Percentiles rank a stretch among this genome's conserved stretches.
phyloP scores from a whole-genome alignment of 768 basidiomycete species.

The Tephrocybe rancida region DNA sequence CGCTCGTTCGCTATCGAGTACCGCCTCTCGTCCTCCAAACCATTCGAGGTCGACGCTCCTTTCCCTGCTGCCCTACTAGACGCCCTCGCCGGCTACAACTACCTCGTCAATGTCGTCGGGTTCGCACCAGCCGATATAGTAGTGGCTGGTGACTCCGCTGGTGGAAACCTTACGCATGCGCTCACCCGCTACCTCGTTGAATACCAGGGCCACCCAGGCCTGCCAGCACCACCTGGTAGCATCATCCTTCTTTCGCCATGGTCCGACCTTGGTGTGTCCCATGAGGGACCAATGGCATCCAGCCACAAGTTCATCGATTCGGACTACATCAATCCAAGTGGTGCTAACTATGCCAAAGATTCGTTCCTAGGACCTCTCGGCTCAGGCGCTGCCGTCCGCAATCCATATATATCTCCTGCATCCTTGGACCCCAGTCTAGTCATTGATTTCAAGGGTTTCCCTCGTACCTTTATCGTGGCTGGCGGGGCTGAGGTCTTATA shows the following conservation, averaged over 20 bases:
- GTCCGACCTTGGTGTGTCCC: conserved; percentile 49
- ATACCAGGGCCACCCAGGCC: conserved; percentile 33
- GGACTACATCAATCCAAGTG: conserved; percentile 36
- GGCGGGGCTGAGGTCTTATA: conserved; percentile 61
- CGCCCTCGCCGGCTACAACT: conserved; percentile 70
- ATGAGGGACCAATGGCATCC: conserved; percentile 40
- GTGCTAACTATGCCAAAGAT: conserved; percentile 31
- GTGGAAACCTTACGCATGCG: conserved; percentile 70
- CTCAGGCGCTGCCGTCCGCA: conserved; percentile 42
- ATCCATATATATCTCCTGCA: conserved; percentile 62
- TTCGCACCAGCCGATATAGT: conserved; percentile 65
- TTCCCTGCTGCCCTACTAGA: conserved; percentile 82
- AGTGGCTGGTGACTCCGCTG: conserved; percentile 76
- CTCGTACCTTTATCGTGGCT: conserved; percentile 58
- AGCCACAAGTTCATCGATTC: conserved; percentile 29
- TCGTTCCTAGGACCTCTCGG: conserved; percentile 54
- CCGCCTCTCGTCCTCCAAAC: conserved; percentile 54
- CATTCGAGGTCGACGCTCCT: conserved; percentile 46
- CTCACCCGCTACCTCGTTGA: conserved; percentile 64
- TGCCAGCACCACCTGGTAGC: conserved; percentile 48
- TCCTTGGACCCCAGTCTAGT: conserved; percentile 38
- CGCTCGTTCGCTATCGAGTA: conserved; percentile 72
- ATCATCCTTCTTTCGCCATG: conserved; percentile 61
- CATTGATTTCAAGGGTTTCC: conserved; percentile 56
- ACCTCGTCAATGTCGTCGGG: conserved; percentile 60